Evolutionary conservation across 441 rosid genomes (phyloP).

Genomic region (Bocquillonia castaneifolia): DNA sequence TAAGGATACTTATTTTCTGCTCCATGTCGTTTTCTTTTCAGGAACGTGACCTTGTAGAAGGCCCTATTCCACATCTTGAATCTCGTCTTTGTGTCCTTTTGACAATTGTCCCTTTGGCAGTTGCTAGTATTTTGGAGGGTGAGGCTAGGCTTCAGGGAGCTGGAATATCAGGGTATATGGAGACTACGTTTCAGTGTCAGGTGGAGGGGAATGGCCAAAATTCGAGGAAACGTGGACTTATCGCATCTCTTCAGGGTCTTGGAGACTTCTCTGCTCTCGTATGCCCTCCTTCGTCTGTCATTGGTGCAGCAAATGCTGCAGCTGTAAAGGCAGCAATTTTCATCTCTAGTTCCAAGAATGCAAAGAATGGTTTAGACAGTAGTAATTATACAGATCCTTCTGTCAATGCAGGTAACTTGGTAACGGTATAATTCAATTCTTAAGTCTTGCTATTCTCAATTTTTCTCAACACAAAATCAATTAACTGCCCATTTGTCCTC

Average conservation of each 20-base stretch:
- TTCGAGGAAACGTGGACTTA: constrained; percentile 38
- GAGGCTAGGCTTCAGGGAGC: constrained; percentile 26
- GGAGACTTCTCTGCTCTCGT: constrained; percentile 53
- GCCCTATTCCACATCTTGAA: constrained; percentile 64
- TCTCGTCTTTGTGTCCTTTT: constrained; percentile 60
- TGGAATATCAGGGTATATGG: constrained; percentile 23
- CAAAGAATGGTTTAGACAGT: constrained; percentile 27
- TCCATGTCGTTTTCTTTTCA: constrained; percentile 21
- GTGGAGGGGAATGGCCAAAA: constrained; percentile 26
- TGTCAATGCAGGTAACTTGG: constrained; percentile 38
- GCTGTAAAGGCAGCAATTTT: constrained; percentile 51
- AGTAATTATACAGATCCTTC: constrained; percentile 22
- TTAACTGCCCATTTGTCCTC: not conserved
- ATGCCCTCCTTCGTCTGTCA: constrained; percentile 46
- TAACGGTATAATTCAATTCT: constrained; percentile 13
- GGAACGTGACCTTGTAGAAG: constrained; percentile 63
- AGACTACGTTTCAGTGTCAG: constrained; percentile 25
- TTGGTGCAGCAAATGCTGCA: constrained; percentile 46
- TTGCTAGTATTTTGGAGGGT: constrained; percentile 41
- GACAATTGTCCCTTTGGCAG: constrained; percentile 59
- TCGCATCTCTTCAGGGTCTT: constrained; percentile 52
- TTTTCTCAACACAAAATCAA: not conserved
- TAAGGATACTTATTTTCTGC: constrained; percentile 17
- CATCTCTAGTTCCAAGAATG: constrained; percentile 36
- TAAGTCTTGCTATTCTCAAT: constrained; percentile 4